These are phyloP conservation scores for Myxozyma lipomycoides DNA, from an alignment of 805 yeast species.

Conservation along the genomic window DNA sequence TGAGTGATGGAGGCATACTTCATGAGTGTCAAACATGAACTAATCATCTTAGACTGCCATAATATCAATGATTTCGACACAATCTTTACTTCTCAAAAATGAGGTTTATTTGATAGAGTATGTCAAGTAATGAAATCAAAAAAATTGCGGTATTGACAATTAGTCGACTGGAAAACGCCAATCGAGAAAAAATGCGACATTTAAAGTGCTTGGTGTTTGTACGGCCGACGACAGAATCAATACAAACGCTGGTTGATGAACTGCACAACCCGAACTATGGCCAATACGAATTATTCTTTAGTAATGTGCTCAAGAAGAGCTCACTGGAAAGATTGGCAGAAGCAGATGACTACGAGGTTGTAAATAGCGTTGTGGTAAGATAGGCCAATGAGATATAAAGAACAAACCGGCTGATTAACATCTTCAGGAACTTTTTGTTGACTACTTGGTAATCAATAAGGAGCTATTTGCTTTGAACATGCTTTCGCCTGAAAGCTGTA, in stretches of 20 bases:
- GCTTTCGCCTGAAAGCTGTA: constrained; percentile 33
- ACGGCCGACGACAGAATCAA: constrained; percentile 64
- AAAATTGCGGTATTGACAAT: not conserved
- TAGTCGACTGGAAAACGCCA: constrained; percentile 51
- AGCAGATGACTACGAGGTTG: constrained; percentile 79
- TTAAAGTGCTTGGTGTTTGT: constrained; percentile 75
- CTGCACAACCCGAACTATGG: constrained; percentile 74
- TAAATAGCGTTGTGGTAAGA: constrained; percentile 54
- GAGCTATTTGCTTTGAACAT: constrained; percentile 56
- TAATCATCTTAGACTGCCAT: constrained; percentile 50
- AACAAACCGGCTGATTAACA: too few relatives aligned
- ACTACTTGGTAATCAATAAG: constrained; percentile 68
- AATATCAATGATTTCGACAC: constrained; percentile 85
- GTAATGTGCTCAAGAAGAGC: constrained; percentile 67
- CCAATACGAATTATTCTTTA: constrained; percentile 70
- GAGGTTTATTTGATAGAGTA: constrained; percentile 79
- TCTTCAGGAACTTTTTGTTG: constrained; percentile 67
- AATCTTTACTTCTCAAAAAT: constrained; percentile 71
- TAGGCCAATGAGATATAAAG: not conserved
- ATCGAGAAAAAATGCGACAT: constrained; percentile 70
- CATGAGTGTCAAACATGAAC: not conserved
- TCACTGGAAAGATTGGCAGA: constrained; percentile 86
- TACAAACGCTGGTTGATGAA: constrained; percentile 60
- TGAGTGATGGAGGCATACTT: constrained; percentile 14
- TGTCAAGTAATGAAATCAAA: too few relatives aligned